Conservation (phyloP, 495 filamentous ascomycete genomes). For the Penicillium cinerascens region DNA sequence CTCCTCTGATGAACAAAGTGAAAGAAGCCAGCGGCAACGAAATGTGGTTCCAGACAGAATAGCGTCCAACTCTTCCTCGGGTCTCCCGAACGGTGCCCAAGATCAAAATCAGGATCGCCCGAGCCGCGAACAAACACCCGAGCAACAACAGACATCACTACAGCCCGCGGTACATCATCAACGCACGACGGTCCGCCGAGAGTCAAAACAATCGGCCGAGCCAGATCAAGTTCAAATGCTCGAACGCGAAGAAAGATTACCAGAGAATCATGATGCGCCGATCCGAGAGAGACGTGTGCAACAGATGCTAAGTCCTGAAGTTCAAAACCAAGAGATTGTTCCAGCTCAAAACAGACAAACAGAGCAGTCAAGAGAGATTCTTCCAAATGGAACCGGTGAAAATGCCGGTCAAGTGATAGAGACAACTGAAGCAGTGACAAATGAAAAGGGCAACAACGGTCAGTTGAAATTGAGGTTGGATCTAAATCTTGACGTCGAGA, state of each 20-base stretch:
- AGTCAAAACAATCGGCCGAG: background rate
- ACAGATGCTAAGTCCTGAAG: background rate
- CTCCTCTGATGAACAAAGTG: background rate
- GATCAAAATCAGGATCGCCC: background rate
- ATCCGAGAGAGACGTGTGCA: background rate
- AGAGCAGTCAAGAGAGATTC: background rate
- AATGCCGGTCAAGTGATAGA: background rate
- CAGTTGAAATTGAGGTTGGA: conserved; percentile 60
- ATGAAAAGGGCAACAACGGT: background rate
- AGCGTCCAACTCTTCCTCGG: background rate
- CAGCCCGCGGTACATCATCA: background rate
- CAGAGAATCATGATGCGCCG: background rate
- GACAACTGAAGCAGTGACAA: background rate
- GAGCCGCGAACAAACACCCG: background rate
- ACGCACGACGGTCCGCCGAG: background rate
- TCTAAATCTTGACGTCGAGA: no score
- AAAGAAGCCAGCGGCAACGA: background rate
- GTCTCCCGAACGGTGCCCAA: background rate
- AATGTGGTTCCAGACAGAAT: background rate
- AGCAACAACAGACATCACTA: background rate
- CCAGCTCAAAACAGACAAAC: background rate
- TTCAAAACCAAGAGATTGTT: background rate
- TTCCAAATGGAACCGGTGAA: background rate
- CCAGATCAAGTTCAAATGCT: background rate
- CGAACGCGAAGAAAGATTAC: background rate